Conservation (phyloP, 805 yeast species). For the Schizosaccharomyces lindneri region DNA sequence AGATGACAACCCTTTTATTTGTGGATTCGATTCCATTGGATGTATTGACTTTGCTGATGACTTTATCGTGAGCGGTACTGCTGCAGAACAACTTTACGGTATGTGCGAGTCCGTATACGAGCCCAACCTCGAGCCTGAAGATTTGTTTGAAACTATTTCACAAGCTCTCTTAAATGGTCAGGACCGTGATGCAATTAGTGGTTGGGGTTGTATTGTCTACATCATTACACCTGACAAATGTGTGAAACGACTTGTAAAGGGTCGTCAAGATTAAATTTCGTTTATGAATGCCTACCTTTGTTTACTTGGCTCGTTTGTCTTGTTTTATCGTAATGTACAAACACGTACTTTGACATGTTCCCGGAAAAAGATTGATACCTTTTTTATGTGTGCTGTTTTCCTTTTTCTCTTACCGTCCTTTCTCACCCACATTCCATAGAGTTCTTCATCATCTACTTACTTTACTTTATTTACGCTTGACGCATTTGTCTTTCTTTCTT, state of each 20-base stretch:
- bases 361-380: not conserved
- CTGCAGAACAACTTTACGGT: constrained; percentile 88
- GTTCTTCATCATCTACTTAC: too few species aligned
- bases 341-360: not conserved
- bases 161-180: constrained; percentile 85
- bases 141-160: constrained; percentile 79
- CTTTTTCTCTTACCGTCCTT: too few species aligned
- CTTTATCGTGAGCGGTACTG: constrained; percentile 88
- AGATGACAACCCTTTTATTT: constrained; percentile 63
- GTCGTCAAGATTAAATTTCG: constrained; percentile 63
- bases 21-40: constrained; percentile 91
- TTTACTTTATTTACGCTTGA: too few species aligned
- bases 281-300: not conserved
- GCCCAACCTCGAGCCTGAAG: constrained; percentile 82
- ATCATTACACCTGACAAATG: constrained; percentile 80
- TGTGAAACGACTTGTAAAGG: constrained; percentile 60
- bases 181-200: constrained; percentile 90
- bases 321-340: too few species aligned
- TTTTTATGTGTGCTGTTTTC: not conserved
- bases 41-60: constrained; percentile 88
- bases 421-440: too few species aligned
- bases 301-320: not conserved
- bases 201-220: constrained; percentile 96
- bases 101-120: constrained; percentile 95
- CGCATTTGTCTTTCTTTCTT: too few species aligned